phyloP scores from a whole-genome alignment of 108 stramenopile genomes.

The Asterionellopsis glacialis region DNA sequence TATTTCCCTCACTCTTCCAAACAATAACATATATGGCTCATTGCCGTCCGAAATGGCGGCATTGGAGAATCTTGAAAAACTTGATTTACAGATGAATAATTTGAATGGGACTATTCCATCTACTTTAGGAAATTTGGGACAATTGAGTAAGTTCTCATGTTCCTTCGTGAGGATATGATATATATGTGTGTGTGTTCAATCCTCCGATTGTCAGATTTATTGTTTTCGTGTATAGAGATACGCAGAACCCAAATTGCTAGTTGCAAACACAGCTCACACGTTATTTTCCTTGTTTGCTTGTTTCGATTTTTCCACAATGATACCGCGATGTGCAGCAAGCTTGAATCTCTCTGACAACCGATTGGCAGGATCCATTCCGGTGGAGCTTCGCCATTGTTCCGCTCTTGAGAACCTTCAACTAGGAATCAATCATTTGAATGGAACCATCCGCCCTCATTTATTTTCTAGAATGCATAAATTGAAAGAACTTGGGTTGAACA shows the following conservation, averaged over 20 bases:
- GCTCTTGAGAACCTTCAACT: conserved; percentile 4
- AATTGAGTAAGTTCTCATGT: conserved; percentile 6
- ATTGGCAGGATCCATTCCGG: conserved; percentile 52
- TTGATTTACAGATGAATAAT: conserved; percentile 1
- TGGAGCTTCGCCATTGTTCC: conserved; percentile 25
- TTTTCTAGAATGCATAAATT: too few species aligned
- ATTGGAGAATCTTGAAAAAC: background rate
- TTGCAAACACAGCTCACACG: too few species aligned
- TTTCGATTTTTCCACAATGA: too few species aligned
- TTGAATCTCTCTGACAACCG: conserved; percentile 19
- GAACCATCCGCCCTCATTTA: background rate
- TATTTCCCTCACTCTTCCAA: background rate
- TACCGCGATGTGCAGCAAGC: too few species aligned
- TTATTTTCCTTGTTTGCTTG: too few species aligned
- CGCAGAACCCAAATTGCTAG: too few species aligned
- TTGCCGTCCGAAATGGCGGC: conserved; percentile 4
- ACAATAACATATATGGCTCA: background rate
- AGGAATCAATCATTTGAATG: background rate
- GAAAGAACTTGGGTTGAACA: too few species aligned
- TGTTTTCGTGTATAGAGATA: too few species aligned
- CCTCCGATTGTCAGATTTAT: too few species aligned
- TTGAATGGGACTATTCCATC: background rate
- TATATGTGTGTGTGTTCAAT: too few species aligned
- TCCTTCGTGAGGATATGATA: too few species aligned
- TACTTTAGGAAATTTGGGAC: background rate